Base-by-base conservation (phyloP, 73 alveolate genomes). In the Paramecium primaurelia region DNA sequence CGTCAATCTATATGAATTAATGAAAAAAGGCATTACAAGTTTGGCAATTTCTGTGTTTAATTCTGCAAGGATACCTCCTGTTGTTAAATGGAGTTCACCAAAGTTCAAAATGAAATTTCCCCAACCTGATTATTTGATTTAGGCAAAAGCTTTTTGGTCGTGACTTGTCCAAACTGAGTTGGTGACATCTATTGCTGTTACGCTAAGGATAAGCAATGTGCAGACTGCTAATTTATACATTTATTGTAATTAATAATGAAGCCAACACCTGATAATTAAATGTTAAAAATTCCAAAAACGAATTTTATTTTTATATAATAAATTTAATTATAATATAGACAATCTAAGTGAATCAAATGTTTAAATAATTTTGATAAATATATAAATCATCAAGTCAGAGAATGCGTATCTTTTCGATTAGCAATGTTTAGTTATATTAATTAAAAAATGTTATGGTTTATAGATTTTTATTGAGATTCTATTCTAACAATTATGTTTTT, bases 41-140 rank as follows among this genome's bases (percentile, higher is more conserved):
- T 80, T 80, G 77, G 47, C 91, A 44, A 80, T 80, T 80, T 42
- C 91, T 1, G 32, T 26, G 58, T 45, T 49, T 20, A 80, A 44
- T 42, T 80, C 91, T 45, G 37, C 6, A 8, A 80, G 58, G 47
- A 80, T 45, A 44, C 91, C 91, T 80, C 91, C 91, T 34, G 91
- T 80, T 40, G 9, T 25, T 42, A 80, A 49, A 47, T 80, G 91
- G 58, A 80, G 91, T 64, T 80, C 91, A 45, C 64, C 91, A 80
- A 45, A 80, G 91, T 80, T 80, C 38, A 80, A 47, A 47, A 80
- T 80, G 75, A 80, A 80, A 64, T 42, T 80, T 80, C 91, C 91
- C 91, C 91, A 80, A 80, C 75, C 75, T 1, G 77, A 45, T 80
- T 25, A 18, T 42, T 42, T 25, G 75, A 80, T 80, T 49, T 80